phyloP scores from a whole-genome alignment of 371 early-diverging fungal genomes.

The Rhizopus sp. region DNA sequence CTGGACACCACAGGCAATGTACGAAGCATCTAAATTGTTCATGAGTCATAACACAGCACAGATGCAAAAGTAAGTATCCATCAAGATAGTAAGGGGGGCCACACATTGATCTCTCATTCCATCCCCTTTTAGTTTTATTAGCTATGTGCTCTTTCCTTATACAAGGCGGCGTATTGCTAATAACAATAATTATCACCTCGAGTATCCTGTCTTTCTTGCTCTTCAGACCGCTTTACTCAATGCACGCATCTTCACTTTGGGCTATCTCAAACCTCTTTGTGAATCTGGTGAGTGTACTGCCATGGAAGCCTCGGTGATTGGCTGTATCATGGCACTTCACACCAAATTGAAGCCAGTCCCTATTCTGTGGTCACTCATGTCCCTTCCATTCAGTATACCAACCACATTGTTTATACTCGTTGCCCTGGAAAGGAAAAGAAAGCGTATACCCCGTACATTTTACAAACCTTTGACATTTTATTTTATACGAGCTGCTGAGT shows the following conservation, averaged over 20 bases:
- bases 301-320: constrained; percentile 91
- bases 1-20: constrained; percentile 95
- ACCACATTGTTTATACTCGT: constrained; percentile 89
- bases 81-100: neutral
- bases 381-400: constrained; percentile 87
- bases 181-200: constrained; percentile 69
- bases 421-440: constrained; percentile 95
- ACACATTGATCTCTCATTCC: constrained; percentile 1
- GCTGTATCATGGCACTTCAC: constrained; percentile 71
- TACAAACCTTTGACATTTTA: constrained; percentile 88
- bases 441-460: constrained; percentile 90
- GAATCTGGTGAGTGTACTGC: constrained; percentile 89
- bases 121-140: neutral
- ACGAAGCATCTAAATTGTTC: constrained; percentile 92
- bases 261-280: constrained; percentile 91
- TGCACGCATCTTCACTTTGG: constrained; percentile 93
- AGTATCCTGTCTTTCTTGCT: constrained; percentile 91
- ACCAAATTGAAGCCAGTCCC: constrained; percentile 93
- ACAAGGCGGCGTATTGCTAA: neutral
- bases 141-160: neutral
- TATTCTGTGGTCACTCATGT: constrained; percentile 86
- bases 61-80: constrained; percentile 61
- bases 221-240: constrained; percentile 81
- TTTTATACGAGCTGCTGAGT: constrained; percentile 80
- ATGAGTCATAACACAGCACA: constrained; percentile 88